Percentiles rank a stretch among this genome's conserved stretches.
Conservation (phyloP, 2,329 filamentous ascomycete species). For the Fusarium nematophilum region DNA sequence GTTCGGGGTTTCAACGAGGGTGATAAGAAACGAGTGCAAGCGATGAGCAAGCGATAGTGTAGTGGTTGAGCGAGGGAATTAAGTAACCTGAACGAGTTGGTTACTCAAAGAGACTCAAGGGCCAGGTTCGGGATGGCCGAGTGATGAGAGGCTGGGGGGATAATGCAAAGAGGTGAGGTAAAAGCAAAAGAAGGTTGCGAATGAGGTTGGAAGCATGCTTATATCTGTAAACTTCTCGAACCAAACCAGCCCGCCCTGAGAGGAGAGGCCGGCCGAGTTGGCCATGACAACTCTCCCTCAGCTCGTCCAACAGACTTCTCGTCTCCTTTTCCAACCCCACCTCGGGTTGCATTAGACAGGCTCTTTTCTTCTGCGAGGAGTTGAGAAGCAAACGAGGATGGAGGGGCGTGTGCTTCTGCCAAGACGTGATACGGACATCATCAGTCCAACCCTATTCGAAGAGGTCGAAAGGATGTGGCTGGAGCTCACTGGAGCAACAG, state of each 20-base stretch:
- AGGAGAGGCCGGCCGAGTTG: conserved; percentile 22
- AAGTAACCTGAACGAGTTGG: conserved; percentile 48
- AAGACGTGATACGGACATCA: conserved; percentile 41
- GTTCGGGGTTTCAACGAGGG: conserved; percentile 30
- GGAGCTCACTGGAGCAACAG: conserved; percentile 44
- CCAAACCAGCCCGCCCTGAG: conserved; percentile 9
- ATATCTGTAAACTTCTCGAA: conserved; percentile 36
- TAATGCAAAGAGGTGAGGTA: conserved; percentile 25
- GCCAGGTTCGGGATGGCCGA: conserved; percentile 19
- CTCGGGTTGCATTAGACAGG: conserved; percentile 37
- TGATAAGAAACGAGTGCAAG: conserved; percentile 32
- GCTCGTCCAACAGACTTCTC: conserved; percentile 27
- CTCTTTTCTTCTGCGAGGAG: conserved; percentile 29
- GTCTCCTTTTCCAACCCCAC: conserved; percentile 33
- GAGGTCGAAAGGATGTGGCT: conserved; percentile 41
- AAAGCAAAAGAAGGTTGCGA: conserved; percentile 22
- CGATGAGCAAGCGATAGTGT: conserved; percentile 33
- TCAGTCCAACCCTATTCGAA: conserved; percentile 34
- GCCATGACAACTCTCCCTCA: conserved; percentile 35
- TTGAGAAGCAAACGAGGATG: conserved; percentile 34
- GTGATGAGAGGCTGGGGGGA: conserved; percentile 26
- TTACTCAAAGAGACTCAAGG: conserved; percentile 35
- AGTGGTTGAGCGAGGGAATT: conserved; percentile 39
- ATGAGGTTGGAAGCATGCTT: conserved; percentile 29
- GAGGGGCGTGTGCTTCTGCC: conserved; percentile 37